phyloP scores from a whole-genome alignment of 345 rosid genomes.

The Lepidium sativum region DNA sequence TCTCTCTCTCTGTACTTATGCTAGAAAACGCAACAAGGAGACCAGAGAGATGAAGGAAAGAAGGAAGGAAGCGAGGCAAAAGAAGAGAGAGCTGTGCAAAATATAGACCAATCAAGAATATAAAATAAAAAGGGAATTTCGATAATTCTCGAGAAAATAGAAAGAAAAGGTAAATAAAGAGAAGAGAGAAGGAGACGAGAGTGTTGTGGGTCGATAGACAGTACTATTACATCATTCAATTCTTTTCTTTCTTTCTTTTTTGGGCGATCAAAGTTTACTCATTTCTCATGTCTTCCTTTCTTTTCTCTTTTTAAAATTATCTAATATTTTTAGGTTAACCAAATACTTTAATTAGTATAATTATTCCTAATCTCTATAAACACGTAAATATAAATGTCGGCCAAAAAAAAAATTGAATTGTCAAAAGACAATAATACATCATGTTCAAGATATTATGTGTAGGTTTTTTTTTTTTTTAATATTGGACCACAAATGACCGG shows the following conservation, averaged over 20 bases:
- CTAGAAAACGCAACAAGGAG: slow-evolving; percentile 12
- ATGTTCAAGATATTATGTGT: too few relatives aligned
- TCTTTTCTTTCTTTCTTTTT: slow-evolving; percentile 21
- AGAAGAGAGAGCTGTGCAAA: slow-evolving; percentile 3
- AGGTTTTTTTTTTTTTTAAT: too few relatives aligned
- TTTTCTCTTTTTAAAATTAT: too few relatives aligned
- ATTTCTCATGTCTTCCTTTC: not conserved
- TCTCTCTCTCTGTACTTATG: not conserved
- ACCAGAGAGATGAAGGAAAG: slow-evolving; percentile 25
- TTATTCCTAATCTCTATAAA: too few relatives aligned
- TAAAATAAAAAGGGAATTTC: not conserved
- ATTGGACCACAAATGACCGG: too few relatives aligned
- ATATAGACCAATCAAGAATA: slow-evolving; percentile 28
- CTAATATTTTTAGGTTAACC: too few relatives aligned
- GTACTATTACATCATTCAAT: slow-evolving; percentile 25
- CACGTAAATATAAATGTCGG: too few relatives aligned
- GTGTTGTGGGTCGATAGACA: slow-evolving; percentile 9
- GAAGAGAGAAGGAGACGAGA: not conserved
- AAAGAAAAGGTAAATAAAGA: slow-evolving; percentile 9
- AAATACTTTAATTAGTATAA: too few relatives aligned
- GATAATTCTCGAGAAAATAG: not conserved
- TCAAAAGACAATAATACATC: too few relatives aligned
- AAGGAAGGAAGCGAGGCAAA: not conserved
- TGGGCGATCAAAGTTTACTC: not conserved
- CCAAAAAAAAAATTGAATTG: too few relatives aligned